Base-by-base conservation (phyloP, 2,329 filamentous ascomycete species). In the Akanthomyces muscarius region DNA sequence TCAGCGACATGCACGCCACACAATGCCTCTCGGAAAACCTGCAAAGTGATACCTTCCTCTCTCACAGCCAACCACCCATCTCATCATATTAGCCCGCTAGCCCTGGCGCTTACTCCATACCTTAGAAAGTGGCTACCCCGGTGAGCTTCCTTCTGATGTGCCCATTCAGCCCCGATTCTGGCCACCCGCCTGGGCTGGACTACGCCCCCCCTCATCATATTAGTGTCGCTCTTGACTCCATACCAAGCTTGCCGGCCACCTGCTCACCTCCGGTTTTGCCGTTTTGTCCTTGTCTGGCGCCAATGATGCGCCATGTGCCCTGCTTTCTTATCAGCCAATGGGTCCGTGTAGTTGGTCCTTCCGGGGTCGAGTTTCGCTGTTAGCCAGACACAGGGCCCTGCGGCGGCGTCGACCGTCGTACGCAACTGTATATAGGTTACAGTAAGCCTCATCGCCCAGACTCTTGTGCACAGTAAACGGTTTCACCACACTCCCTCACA, bases 261-360 rank as follows among this genome's bases (percentile, higher is more conserved):
- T 52, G 57, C 59, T 55, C 59, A 55, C 59, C 50, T 61, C 50
- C 28, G 18, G 58, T n/a, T 36, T 48, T 33, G 21, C 51, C 41
- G n/a, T 41, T 36, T 25, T 23, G n/a, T 44, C 11, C 6, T 14
- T 25, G 71, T 73, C 82, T 60, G 16, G 23, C 23, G 5, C 54
- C 42, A 33, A 57, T 51, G 33, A 50, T 25, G 23, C 33, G 33
- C 56, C 57, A 52, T 52, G 36, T 60, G 47, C 57, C 47, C 10
- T 42, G 25, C 33, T 41, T 41, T 21, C 42, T 55, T 54, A 41
- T 61, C 42, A 44, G 28, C 51, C 50, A 47, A 61, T 61, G 42
- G 42, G 42, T 48, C 59, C 42, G 5, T 47, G 51, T 55, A 48
- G 25, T 36, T 55, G 41, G 25, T 47, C 14, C 23, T 61, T 38